Percentiles rank a stretch among this genome's conserved stretches.
phyloP scores from a whole-genome alignment of 768 basidiomycete species.

The Pisolithus albus region DNA sequence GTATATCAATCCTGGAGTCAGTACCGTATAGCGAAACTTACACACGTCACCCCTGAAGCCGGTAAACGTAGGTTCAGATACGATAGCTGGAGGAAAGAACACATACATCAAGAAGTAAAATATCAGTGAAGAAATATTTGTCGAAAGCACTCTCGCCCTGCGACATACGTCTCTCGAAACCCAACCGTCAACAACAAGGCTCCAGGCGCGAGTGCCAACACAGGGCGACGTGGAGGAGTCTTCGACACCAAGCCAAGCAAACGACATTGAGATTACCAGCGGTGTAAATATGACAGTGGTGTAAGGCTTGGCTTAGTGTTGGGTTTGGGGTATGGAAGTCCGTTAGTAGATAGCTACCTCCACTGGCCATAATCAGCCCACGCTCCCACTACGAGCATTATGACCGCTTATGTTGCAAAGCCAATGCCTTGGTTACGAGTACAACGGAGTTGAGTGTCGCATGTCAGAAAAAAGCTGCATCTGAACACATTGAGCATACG shows the following conservation, averaged over 20 bases:
- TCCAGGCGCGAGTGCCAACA: conserved; percentile 50
- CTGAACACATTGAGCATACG: conserved; percentile 12
- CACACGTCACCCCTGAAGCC: conserved; percentile 66
- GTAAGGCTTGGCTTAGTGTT: conserved; percentile 41
- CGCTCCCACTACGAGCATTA: conserved; percentile 61
- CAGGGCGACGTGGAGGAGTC: conserved; percentile 55
- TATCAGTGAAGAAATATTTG: conserved; percentile 66
- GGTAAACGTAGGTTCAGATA: not conserved
- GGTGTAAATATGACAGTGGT: conserved; percentile 73
- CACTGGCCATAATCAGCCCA: conserved; percentile 82
- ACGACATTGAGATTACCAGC: conserved; percentile 58
- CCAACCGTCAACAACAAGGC: conserved; percentile 56
- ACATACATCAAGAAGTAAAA: conserved; percentile 73
- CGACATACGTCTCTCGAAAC: conserved; percentile 58
- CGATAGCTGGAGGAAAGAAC: not conserved
- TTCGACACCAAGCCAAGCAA: conserved; percentile 73
- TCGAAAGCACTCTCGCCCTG: conserved; percentile 55
- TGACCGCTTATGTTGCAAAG: conserved; percentile 66
- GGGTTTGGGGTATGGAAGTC: not conserved
- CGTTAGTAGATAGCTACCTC: conserved; percentile 38
- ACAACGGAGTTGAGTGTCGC: conserved; percentile 67
- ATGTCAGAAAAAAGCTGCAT: not conserved
- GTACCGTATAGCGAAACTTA: conserved; percentile 26
- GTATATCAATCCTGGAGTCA: not conserved
- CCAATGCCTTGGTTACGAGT: conserved; percentile 74